phyloP scores from a whole-genome alignment of 2,329 filamentous ascomycete genomes.

The Penicillium sp. region DNA sequence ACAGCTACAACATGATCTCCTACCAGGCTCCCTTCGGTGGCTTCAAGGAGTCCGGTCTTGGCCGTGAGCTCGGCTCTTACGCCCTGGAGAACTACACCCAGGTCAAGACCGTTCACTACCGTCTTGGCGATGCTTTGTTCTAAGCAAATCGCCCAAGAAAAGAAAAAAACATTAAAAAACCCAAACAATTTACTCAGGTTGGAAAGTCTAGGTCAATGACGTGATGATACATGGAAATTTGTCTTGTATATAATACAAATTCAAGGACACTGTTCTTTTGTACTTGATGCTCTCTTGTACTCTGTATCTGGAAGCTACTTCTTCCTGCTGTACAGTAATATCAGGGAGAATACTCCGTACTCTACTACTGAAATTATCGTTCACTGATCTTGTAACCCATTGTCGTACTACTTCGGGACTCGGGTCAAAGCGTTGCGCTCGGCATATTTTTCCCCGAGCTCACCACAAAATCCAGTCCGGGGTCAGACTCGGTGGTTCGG shows the following conservation, averaged over 20 bases:
- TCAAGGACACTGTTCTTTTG: not conserved
- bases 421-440: constrained; percentile 7
- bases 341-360: no score
- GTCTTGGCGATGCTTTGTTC: constrained; percentile 48
- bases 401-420: not conserved
- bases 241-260: constrained; percentile 17
- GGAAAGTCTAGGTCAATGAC: not conserved
- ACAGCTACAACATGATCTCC: constrained; percentile 69
- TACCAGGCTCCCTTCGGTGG: constrained; percentile 48
- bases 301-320: not conserved
- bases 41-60: constrained; percentile 28
- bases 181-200: constrained; percentile 4
- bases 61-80: constrained; percentile 49
- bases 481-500: not conserved
- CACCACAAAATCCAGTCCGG: not conserved
- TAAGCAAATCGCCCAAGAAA: constrained; percentile 26
- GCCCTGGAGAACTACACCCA: constrained; percentile 53
- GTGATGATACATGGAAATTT: constrained; percentile 1
- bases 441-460: constrained; percentile 5
- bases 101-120: constrained; percentile 50
- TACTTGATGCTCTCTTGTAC: not conserved
- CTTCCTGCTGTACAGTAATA: not conserved
- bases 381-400: no score
- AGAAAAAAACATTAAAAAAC: not conserved
- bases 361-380: no score